phyloP scores from a whole-genome alignment of 495 filamentous ascomycete genomes.

The Chaetomium fimeti region DNA sequence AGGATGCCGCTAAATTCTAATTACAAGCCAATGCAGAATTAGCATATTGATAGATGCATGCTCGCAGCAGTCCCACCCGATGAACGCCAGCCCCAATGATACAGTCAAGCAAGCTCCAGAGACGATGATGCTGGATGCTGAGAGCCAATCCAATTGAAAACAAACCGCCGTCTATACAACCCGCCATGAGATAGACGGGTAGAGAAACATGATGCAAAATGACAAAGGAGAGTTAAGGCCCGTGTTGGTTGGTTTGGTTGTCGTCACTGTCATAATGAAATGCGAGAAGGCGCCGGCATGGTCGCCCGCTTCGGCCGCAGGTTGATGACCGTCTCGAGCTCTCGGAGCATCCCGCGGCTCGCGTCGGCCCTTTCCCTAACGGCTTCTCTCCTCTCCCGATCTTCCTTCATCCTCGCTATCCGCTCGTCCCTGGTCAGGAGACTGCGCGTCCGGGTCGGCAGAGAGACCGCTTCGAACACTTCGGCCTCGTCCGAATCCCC shows the following conservation, averaged over 20 bases:
- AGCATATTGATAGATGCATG: not conserved
- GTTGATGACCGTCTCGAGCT: conserved; percentile 85
- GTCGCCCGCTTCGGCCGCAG: conserved; percentile 55
- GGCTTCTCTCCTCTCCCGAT: conserved; percentile 66
- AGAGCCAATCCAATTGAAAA: conserved; percentile 11
- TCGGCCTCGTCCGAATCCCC: conserved; percentile 62
- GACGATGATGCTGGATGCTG: conserved; percentile 5
- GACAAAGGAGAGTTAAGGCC: conserved; percentile 24
- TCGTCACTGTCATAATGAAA: conserved; percentile 39
- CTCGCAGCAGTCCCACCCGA: conserved; percentile 7
- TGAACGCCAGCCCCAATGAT: conserved; percentile 22
- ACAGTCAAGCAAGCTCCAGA: not conserved
- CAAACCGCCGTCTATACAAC: conserved; percentile 24
- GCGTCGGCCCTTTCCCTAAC: conserved; percentile 71
- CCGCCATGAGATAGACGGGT: conserved; percentile 16
- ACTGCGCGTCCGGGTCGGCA: conserved; percentile 67
- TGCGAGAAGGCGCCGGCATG: conserved; percentile 27
- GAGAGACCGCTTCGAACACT: conserved; percentile 84
- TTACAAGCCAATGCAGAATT: conserved; percentile 23
- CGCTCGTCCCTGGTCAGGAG: conserved; percentile 83
- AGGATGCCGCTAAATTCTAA: conserved; percentile 23
- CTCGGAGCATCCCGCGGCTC: conserved; percentile 82
- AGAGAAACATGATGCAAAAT: conserved; percentile 14
- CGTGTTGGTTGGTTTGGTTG: conserved; percentile 21
- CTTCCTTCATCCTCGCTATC: conserved; percentile 83